Evolutionary conservation across 495 filamentous ascomycete species (phyloP), one percentile per base, ranked within the genome.

Genomic region (Daldinia vernicosa): DNA sequence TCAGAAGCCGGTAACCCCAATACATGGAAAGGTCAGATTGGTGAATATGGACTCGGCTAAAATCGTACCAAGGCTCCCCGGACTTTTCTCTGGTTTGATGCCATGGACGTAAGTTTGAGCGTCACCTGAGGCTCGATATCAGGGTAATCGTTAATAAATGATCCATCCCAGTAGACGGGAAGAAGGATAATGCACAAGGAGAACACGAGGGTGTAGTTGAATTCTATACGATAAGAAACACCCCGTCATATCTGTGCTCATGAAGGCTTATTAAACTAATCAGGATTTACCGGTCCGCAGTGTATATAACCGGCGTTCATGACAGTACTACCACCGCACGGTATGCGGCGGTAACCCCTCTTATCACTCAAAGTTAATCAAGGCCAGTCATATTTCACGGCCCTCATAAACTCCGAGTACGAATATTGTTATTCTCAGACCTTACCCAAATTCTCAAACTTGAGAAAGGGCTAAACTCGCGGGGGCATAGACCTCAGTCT

Each of bases 221-320:
- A 66, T 60, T 14, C 32, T 27, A 4, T 33, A 64, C 53, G 27
- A 39, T 70, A 12, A 30, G 12, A 17, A 30, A 22, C 6, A 24
- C 3, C 15, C 14, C 26, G 11, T 24, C 27, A 30, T 28, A 53
- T 12, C 12, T 53, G 27, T n/a, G 26, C 14, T 30, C 11, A n/a
- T 53, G 14, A 8, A 22, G 19, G 35, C 53, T 62, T 9, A 66
- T 61, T 24, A n/a, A 59, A 47, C 24, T 50, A 39, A 22, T 22
- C 28, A 40, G 24, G 17, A 52, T 66, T 47, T 66, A 52, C 68
- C 62, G 68, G 68, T 14, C 47, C 57, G 51, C n/a, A n/a, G 28
- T 32, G 56, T 61, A 70, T 70, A 70, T 70, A 70, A 55, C 68
- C 68, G 68, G 68, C 15, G 19, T 32, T 50, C 19, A 59, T 12